phyloP scores from a whole-genome alignment of 306 rosid genomes.

The Pyrus betulifolia region DNA sequence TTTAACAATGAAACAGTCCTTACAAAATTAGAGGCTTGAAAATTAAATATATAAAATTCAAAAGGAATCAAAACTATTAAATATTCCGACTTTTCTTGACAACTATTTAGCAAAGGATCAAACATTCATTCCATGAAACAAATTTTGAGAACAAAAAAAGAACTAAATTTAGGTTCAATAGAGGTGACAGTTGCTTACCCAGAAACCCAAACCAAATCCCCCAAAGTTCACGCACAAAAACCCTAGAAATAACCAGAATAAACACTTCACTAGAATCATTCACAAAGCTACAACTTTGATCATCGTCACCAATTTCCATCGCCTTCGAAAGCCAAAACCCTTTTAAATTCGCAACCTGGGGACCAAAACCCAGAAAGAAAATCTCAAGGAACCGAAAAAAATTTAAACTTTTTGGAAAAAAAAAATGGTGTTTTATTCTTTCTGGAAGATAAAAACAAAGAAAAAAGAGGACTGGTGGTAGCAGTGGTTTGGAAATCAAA shows the following conservation, averaged over 20 bases:
- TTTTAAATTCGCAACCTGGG: constrained; percentile 5
- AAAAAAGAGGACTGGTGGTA: background rate
- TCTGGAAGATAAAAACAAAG: background rate
- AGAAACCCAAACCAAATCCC: constrained; percentile 29
- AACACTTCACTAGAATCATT: constrained; percentile 7
- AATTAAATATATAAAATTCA: background rate
- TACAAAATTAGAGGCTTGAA: constrained; percentile 7
- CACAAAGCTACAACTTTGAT: constrained; percentile 1
- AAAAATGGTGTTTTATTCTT: background rate
- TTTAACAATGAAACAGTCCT: background rate
- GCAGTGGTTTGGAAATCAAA: no score
- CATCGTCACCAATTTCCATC: constrained; percentile 20
- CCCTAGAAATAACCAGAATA: constrained; percentile 26
- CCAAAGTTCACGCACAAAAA: constrained; percentile 20
- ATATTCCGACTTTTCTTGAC: background rate
- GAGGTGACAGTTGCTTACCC: background rate
- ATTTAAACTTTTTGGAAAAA: constrained; percentile 11
- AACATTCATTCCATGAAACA: constrained; percentile 14
- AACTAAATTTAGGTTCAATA: constrained; percentile 1
- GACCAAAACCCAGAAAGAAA: constrained; percentile 21
- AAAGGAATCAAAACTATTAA: background rate
- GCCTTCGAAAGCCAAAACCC: constrained; percentile 10
- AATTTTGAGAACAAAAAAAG: background rate
- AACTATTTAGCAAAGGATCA: background rate
- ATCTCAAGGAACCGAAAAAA: constrained; percentile 20